phyloP scores from a whole-genome alignment of 805 yeast species.

The Saturnispora diversa region DNA sequence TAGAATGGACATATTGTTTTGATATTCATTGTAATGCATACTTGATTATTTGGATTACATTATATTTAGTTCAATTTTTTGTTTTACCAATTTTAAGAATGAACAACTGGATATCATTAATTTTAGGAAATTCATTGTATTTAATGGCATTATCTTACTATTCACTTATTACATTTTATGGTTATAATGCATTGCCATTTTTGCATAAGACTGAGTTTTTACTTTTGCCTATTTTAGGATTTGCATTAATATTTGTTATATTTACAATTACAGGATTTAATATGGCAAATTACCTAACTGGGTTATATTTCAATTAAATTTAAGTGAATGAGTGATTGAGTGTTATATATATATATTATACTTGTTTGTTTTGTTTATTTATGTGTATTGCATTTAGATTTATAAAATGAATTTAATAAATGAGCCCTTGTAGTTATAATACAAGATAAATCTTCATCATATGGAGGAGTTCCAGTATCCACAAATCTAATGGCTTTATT shows the following conservation, averaged over 20 bases:
- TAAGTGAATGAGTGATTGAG: background rate
- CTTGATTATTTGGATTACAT: slow-evolving; percentile 64
- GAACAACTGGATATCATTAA: slow-evolving; percentile 56
- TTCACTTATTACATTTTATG: slow-evolving; percentile 74
- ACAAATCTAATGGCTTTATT: slow-evolving; percentile 6
- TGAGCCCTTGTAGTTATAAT: slow-evolving; percentile 2
- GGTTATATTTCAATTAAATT: slow-evolving; percentile 24
- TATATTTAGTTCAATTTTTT: slow-evolving; percentile 68
- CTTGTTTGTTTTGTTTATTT: too few relatives aligned
- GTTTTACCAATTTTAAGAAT: slow-evolving; percentile 62
- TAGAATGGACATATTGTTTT: slow-evolving; percentile 93
- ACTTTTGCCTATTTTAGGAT: slow-evolving; percentile 54
- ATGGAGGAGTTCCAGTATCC: background rate
- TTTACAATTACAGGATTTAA: slow-evolving; percentile 60
- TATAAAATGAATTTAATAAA: slow-evolving; percentile 6
- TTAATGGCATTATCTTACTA: slow-evolving; percentile 69
- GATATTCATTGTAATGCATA: slow-evolving; percentile 93
- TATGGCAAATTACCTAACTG: slow-evolving; percentile 59
- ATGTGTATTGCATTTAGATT: too few relatives aligned
- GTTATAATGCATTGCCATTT: slow-evolving; percentile 72
- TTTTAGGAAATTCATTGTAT: slow-evolving; percentile 75
- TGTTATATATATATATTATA: slow-evolving; percentile 3
- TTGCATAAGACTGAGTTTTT: slow-evolving; percentile 55
- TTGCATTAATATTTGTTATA: slow-evolving; percentile 50
- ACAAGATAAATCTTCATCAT: too few relatives aligned